Evolutionary conservation across 1,139 yeast species (phyloP).

Genomic region (Arxiozyma slooffiae): DNA sequence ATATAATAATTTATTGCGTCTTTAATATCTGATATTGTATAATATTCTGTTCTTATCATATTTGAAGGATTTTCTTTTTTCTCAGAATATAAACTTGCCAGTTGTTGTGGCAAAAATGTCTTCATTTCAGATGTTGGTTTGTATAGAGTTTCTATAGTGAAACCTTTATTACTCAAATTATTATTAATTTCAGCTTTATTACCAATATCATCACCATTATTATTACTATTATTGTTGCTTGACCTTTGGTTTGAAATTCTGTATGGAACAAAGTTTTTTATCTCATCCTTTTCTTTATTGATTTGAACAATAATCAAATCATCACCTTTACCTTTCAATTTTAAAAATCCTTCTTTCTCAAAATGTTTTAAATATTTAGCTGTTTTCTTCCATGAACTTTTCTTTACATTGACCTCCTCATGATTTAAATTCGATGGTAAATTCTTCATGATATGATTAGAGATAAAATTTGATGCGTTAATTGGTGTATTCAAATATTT

Average conservation of each 20-base stretch:
- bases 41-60: slow-evolving; percentile 35
- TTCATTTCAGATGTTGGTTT: slow-evolving; percentile 48
- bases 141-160: slow-evolving; percentile 35
- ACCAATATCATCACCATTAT: slow-evolving; percentile 18
- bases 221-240: slow-evolving; percentile 10
- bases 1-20: slow-evolving; percentile 48
- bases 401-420: slow-evolving; percentile 56
- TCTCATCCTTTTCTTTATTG: slow-evolving; percentile 40
- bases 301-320: slow-evolving; percentile 50
- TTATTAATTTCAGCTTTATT: background rate
- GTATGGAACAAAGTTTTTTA: slow-evolving; percentile 58
- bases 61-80: slow-evolving; percentile 32
- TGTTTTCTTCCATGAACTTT: slow-evolving; percentile 83
- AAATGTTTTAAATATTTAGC: slow-evolving; percentile 75
- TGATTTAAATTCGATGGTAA: slow-evolving; percentile 45
- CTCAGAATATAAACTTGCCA: background rate
- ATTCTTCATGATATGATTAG: slow-evolving; percentile 57
- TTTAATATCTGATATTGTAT: slow-evolving; percentile 47
- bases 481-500: slow-evolving; percentile 47
- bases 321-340: slow-evolving; percentile 64
- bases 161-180: slow-evolving; percentile 26
- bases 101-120: slow-evolving; percentile 33
- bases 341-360: slow-evolving; percentile 63
- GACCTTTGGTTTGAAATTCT: slow-evolving; percentile 10
- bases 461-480: slow-evolving; percentile 63